Evolutionary conservation across 164 flowering plant genomes (phyloP).

Genomic region (Vitis rotundifolia): DNA sequence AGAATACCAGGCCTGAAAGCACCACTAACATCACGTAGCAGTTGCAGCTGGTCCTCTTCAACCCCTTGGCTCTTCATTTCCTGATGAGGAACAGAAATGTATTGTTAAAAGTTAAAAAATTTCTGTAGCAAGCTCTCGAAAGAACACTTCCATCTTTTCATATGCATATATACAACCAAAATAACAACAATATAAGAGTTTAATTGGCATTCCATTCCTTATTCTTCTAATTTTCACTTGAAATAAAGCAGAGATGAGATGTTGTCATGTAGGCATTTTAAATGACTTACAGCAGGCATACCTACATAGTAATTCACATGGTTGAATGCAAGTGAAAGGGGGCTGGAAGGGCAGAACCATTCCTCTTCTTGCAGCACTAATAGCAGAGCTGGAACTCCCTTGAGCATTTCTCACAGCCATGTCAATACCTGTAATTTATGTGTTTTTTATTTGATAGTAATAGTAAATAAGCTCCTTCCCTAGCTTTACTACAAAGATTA

Average conservation of each 20-base stretch:
- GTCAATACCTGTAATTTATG: conserved; percentile 16
- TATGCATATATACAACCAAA: too few species aligned
- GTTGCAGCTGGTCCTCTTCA: conserved; percentile 50
- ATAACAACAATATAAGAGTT: too few species aligned
- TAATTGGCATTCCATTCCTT: too few species aligned
- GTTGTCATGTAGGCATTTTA: too few species aligned
- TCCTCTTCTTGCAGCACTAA: conserved; percentile 36
- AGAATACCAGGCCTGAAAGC: background rate
- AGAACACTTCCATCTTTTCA: too few species aligned
- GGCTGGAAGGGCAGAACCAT: conserved; percentile 72
- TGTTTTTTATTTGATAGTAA: too few species aligned
- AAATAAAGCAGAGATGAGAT: background rate
- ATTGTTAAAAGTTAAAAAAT: too few species aligned
- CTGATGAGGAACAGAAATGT: too few species aligned
- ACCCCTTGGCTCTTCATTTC: conserved; percentile 63
- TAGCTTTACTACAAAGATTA: too few species aligned
- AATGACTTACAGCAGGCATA: conserved; percentile 75
- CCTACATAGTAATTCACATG: conserved; percentile 26
- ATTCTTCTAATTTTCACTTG: too few species aligned
- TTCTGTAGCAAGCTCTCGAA: too few species aligned
- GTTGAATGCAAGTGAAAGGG: conserved; percentile 48
- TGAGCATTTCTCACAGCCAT: background rate
- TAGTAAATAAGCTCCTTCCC: too few species aligned
- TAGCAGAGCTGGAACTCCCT: conserved; percentile 8
- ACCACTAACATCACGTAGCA: conserved; percentile 64